These are phyloP conservation scores for Clohesyomyces aquaticus DNA, from an alignment of 495 filamentous ascomycete species.

Conservation along the genomic window DNA sequence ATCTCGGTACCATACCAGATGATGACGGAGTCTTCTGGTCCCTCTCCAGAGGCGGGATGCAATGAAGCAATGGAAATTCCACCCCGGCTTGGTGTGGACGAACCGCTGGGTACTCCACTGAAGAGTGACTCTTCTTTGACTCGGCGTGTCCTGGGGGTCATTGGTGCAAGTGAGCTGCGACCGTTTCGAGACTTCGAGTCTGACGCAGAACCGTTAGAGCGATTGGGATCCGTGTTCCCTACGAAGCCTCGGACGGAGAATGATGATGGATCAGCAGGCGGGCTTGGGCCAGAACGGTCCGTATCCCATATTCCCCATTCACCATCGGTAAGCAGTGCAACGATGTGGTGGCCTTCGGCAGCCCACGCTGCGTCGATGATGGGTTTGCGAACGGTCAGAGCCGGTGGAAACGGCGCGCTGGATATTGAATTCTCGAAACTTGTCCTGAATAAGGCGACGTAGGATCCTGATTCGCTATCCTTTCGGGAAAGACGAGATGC, in stretches of 20 bases:
- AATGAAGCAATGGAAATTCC: slow-evolving; percentile 62
- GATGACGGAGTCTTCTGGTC: slow-evolving; percentile 47
- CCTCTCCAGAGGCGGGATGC: slow-evolving; percentile 28
- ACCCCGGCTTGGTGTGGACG: slow-evolving; percentile 55
- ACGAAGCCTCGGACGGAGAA: slow-evolving; percentile 70
- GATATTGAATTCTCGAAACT: slow-evolving; percentile 20
- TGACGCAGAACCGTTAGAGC: slow-evolving; percentile 15
- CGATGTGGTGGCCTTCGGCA: slow-evolving; percentile 72
- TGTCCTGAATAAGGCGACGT: slow-evolving; percentile 40
- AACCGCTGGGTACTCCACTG: slow-evolving; percentile 49
- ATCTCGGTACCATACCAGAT: slow-evolving; percentile 48
- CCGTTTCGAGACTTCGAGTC: slow-evolving; percentile 26
- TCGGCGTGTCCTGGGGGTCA: slow-evolving; percentile 81
- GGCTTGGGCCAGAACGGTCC: slow-evolving; percentile 64
- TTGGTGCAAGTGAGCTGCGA: slow-evolving; percentile 67
- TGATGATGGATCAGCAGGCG: slow-evolving; percentile 62
- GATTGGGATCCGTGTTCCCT: slow-evolving; percentile 54
- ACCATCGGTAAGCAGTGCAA: slow-evolving; percentile 78
- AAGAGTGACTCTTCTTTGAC: slow-evolving; percentile 59
- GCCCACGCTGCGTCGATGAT: slow-evolving; percentile 86
- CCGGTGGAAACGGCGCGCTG: slow-evolving; percentile 6
- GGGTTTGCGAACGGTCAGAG: slow-evolving; percentile 61
- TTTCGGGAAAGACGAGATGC: not conserved
- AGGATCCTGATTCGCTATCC: slow-evolving; percentile 36
- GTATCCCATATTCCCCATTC: slow-evolving; percentile 96